phyloP scores from a whole-genome alignment of 2,329 filamentous ascomycete genomes.

The Samsoniella hepiali region DNA sequence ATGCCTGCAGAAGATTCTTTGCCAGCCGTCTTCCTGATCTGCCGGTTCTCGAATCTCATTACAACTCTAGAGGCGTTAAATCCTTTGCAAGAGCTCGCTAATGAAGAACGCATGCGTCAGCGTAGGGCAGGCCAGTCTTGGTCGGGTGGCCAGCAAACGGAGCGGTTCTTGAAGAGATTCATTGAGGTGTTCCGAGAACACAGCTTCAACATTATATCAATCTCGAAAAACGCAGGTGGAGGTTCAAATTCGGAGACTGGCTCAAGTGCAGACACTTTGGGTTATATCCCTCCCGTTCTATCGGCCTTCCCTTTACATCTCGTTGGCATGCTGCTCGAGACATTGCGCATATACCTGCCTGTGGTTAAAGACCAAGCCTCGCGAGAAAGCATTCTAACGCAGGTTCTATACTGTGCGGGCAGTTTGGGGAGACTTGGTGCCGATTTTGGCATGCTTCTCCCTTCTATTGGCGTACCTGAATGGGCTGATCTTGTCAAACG shows the following conservation, averaged over 20 bases:
- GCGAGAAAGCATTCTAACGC: slow-evolving; percentile 83
- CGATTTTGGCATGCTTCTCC: slow-evolving; percentile 88
- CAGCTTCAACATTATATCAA: slow-evolving; percentile 90
- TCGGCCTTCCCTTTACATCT: slow-evolving; percentile 83
- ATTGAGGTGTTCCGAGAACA: slow-evolving; percentile 98
- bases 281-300: slow-evolving; percentile 69
- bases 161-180: slow-evolving; percentile 89
- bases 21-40: slow-evolving; percentile 82
- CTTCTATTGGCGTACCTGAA: slow-evolving; percentile 56
- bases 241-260: slow-evolving; percentile 24
- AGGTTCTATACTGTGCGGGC: slow-evolving; percentile 88
- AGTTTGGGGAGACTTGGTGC: slow-evolving; percentile 86
- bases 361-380: slow-evolving; percentile 76
- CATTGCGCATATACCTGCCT: slow-evolving; percentile 71
- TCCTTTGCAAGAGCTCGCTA: slow-evolving; percentile 81
- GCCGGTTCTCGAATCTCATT: slow-evolving; percentile 75
- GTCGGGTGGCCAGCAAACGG: slow-evolving; percentile 83
- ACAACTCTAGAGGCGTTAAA: slow-evolving; percentile 78
- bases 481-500: slow-evolving; percentile 90
- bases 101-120: slow-evolving; percentile 67
- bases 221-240: slow-evolving; percentile 79
- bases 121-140: slow-evolving; percentile 44
- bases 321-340: slow-evolving; percentile 75
- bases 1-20: slow-evolving; percentile 60
- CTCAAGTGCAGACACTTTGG: slow-evolving; percentile 34